phyloP scores from a whole-genome alignment of 345 rosid genomes.

The Acer saccharum region DNA sequence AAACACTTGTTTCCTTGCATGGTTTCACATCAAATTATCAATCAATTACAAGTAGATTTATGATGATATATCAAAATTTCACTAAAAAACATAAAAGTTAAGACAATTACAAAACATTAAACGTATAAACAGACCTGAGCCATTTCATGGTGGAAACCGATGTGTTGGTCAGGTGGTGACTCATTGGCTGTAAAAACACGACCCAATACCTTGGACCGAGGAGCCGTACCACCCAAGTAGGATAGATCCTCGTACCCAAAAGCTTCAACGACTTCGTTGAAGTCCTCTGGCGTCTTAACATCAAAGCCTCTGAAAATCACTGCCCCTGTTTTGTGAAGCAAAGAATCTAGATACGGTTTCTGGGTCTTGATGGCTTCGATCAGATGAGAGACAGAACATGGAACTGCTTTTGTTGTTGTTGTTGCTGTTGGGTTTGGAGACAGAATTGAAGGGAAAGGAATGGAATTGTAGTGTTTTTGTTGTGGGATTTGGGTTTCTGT shows the following conservation, averaged over 20 bases:
- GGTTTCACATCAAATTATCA: too few relatives aligned
- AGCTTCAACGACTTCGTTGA: conserved; percentile 84
- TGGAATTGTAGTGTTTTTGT: conserved; percentile 50
- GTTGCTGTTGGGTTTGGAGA: conserved; percentile 32
- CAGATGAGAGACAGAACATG: conserved; percentile 36
- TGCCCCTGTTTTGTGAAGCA: conserved; percentile 66
- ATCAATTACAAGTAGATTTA: too few relatives aligned
- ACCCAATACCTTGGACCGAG: conserved; percentile 76
- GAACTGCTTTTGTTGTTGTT: not conserved
- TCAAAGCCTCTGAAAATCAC: conserved; percentile 74
- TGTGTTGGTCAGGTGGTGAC: conserved; percentile 87
- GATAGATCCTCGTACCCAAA: conserved; percentile 89
- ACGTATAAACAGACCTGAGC: conserved; percentile 54
- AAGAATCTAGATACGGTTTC: conserved; percentile 57
- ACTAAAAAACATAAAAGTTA: too few relatives aligned
- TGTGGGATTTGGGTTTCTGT: conserved; percentile 47
- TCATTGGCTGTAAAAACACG: conserved; percentile 94
- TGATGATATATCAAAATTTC: too few relatives aligned
- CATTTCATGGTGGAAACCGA: conserved; percentile 95
- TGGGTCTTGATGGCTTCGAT: conserved; percentile 38
- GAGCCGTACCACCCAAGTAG: conserved; percentile 92
- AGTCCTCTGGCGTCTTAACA: conserved; percentile 57
- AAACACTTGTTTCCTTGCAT: too few relatives aligned
- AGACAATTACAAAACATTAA: too few relatives aligned
- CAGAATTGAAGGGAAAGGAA: conserved; percentile 58